Percentiles rank a stretch among this genome's conserved stretches.
These are phyloP conservation scores for Aeschynomene evenia DNA, from an alignment of 306 rosid species.

Conservation along the genomic window DNA sequence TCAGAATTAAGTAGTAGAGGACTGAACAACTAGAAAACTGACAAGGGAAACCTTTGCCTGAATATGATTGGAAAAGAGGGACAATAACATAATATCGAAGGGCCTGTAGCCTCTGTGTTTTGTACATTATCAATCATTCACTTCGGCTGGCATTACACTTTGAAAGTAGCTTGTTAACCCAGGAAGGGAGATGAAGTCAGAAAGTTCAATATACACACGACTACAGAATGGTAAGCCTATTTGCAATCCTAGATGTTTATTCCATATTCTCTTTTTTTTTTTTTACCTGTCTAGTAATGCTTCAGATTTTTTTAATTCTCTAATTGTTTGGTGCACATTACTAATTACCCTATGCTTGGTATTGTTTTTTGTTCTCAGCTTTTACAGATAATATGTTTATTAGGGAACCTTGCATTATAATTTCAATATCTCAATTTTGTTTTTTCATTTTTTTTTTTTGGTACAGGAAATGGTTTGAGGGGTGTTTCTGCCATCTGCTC, in stretches of 20 bases:
- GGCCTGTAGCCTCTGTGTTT: background rate
- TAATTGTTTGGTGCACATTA: background rate
- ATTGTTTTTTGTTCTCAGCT: background rate
- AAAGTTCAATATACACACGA: slow-evolving; percentile 14
- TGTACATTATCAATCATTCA: slow-evolving; percentile 4
- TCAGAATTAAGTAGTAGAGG: slow-evolving; percentile 53
- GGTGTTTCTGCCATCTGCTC: background rate
- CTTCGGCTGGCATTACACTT: background rate
- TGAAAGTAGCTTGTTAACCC: background rate
- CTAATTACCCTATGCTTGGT: background rate
- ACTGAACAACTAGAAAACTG: slow-evolving; percentile 25
- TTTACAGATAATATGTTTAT: background rate
- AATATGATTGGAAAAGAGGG: slow-evolving; percentile 5
- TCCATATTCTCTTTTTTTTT: background rate
- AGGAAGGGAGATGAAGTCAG: slow-evolving; percentile 2
- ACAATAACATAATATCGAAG: background rate
- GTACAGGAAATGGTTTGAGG: background rate
- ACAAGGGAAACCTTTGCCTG: slow-evolving; percentile 26
- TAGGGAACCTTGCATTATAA: background rate
- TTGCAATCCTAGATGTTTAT: background rate
- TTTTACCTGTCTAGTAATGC: background rate
- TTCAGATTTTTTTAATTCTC: background rate
- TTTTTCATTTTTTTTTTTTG: background rate
- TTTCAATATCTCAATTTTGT: background rate
- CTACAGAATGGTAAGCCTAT: slow-evolving; percentile 17